Evolutionary conservation across 192 early-diverging fungal species (phyloP).

Genomic region (Ambispora gerdemannii): DNA sequence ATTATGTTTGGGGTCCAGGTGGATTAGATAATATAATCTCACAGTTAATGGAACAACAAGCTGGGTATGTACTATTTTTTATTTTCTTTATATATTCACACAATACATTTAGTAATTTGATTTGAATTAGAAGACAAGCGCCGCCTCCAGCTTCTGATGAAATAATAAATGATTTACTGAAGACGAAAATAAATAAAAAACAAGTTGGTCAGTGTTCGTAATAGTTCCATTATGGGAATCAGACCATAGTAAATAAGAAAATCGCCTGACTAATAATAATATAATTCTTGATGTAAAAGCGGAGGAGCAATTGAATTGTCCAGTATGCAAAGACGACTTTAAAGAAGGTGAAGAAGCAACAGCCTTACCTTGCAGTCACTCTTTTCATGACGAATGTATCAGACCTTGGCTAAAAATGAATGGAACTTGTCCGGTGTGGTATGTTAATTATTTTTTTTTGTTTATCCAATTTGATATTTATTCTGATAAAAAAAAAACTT

Average conservation of each 20-base stretch:
- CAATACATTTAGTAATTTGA: slow-evolving; percentile 1
- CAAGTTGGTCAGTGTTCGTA: slow-evolving; percentile 47
- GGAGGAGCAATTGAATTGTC: slow-evolving; percentile 71
- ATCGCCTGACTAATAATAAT: background rate
- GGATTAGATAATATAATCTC: slow-evolving; percentile 88
- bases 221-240: background rate
- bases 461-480: no score
- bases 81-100: background rate
- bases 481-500: no score
- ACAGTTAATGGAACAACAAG: slow-evolving; percentile 73
- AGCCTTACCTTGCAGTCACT: slow-evolving; percentile 79
- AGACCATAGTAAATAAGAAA: background rate
- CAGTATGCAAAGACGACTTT: slow-evolving; percentile 91
- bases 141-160: slow-evolving; percentile 83
- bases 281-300: background rate
- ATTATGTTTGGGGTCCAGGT: slow-evolving; percentile 83
- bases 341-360: slow-evolving; percentile 59
- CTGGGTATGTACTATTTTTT: slow-evolving; percentile 41
- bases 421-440: slow-evolving; percentile 91
- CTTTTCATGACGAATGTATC: slow-evolving; percentile 87
- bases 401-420: slow-evolving; percentile 91
- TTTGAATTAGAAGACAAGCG: slow-evolving; percentile 50
- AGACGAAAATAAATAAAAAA: slow-evolving; percentile 46
- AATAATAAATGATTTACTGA: slow-evolving; percentile 63
- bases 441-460: slow-evolving; percentile 26